Evolutionary conservation across 2,329 filamentous ascomycete genomes (phyloP).

Genomic region (Anisogramma anomala): DNA sequence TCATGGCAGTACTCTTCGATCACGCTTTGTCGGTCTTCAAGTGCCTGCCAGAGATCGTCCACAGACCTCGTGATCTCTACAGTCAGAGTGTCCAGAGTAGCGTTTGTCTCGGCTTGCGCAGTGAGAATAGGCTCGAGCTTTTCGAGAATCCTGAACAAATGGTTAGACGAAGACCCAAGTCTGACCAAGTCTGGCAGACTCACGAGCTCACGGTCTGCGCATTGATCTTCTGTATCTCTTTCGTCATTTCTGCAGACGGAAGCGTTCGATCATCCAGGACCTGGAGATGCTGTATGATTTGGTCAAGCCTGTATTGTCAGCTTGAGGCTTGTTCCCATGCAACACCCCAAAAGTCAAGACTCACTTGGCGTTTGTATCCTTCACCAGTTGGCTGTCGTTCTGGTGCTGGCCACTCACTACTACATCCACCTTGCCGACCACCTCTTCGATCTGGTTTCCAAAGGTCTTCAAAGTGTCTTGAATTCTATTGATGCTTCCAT

Average conservation of each 20-base stretch:
- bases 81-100: slow-evolving; percentile 1
- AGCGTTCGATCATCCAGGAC: not conserved
- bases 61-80: slow-evolving; percentile 3
- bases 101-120: slow-evolving; percentile 5
- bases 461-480: slow-evolving; percentile 3
- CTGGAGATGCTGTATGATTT: slow-evolving; percentile 1
- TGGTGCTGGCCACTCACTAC: slow-evolving; percentile 1
- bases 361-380: slow-evolving; percentile 7
- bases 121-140: slow-evolving; percentile 1
- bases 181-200: not conserved
- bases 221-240: slow-evolving; percentile 6
- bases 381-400: slow-evolving; percentile 10
- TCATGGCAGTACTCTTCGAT: slow-evolving; percentile 15
- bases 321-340: no score
- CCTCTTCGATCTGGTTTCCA: slow-evolving; percentile 2
- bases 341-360: no score
- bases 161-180: not conserved
- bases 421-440: slow-evolving; percentile 2
- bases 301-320: slow-evolving; percentile 9
- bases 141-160: not conserved
- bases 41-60: slow-evolving; percentile 8
- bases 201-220: slow-evolving; percentile 3
- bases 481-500: slow-evolving; percentile 1
- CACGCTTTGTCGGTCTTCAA: slow-evolving; percentile 7
- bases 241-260: not conserved